Percentiles rank a stretch among this genome's conserved stretches.
These are phyloP conservation scores for Lupinus albus DNA, from an alignment of 306 rosid species.

Conservation along the genomic window DNA sequence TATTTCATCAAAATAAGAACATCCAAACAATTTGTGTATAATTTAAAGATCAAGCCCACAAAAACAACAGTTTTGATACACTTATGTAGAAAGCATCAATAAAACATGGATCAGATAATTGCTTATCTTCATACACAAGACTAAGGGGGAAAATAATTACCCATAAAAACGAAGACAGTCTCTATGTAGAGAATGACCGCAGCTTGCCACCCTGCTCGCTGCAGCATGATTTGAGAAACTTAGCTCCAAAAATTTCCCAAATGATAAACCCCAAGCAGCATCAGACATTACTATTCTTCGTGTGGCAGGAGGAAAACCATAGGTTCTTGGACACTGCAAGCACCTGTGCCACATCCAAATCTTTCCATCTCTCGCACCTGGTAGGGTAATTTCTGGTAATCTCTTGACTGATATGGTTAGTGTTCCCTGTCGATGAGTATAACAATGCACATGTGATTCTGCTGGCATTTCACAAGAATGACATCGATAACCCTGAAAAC, in stretches of 20 bases:
- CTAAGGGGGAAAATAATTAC: constrained; percentile 48
- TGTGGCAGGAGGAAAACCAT: constrained; percentile 93
- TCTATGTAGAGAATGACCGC: constrained; percentile 98
- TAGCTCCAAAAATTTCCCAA: constrained; percentile 99
- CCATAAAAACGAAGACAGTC: constrained; percentile 98
- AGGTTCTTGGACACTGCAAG: constrained; percentile 80
- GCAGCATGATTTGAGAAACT: constrained; percentile 99
- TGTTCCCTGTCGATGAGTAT: constrained; percentile 95
- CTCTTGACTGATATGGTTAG: constrained; percentile 94
- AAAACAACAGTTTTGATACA: not conserved
- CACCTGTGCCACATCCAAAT: constrained; percentile 99
- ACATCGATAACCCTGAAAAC: constrained; percentile 75
- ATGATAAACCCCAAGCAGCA: constrained; percentile 99
- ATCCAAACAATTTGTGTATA: too few relatives aligned
- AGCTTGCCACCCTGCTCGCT: constrained; percentile 97
- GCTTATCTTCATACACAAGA: constrained; percentile 22
- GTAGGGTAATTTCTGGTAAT: constrained; percentile 68
- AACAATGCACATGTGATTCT: constrained; percentile 95
- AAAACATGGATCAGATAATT: constrained; percentile 28
- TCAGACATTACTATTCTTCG: constrained; percentile 92
- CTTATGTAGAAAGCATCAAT: not conserved
- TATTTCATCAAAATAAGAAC: not conserved
- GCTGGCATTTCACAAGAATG: constrained; percentile 88
- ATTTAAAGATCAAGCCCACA: constrained; percentile 25
- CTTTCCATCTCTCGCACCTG: constrained; percentile 92